Percentiles rank a stretch among this genome's conserved stretches.
Evolutionary conservation across 2,329 filamentous ascomycete species (phyloP).

Genomic region (Fusarium setosum): DNA sequence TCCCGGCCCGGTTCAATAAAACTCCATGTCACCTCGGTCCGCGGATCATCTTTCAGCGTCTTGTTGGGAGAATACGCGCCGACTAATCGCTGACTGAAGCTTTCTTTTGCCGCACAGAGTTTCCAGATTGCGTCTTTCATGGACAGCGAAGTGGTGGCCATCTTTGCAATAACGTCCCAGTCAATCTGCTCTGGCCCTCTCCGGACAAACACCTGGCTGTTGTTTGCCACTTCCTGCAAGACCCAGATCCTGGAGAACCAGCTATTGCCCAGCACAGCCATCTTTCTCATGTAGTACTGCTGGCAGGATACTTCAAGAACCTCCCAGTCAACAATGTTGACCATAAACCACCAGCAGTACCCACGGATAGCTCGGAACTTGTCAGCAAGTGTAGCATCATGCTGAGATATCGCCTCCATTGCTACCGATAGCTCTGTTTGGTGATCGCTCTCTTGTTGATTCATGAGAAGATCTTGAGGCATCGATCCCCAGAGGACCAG

Average conservation of each 20-base stretch:
- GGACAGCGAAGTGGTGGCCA: neutral
- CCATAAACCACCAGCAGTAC: neutral
- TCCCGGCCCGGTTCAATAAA: neutral
- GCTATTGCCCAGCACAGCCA: neutral
- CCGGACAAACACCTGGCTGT: neutral
- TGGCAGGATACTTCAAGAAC: neutral
- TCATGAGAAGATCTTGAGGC: neutral
- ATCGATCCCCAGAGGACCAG: neutral
- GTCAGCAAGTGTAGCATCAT: neutral
- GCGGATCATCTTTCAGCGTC: neutral
- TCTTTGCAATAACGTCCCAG: neutral
- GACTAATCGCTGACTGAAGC: neutral
- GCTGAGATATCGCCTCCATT: neutral
- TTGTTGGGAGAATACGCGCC: neutral
- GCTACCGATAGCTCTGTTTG: neutral
- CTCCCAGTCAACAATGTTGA: neutral
- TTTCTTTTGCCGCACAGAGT: neutral
- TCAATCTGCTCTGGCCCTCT: neutral
- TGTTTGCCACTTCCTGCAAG: neutral
- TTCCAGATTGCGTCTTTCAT: neutral
- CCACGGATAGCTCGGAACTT: neutral
- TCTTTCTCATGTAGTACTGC: neutral
- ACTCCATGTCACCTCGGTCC: neutral
- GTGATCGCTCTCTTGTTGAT: neutral
- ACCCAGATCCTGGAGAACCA: neutral